Percentiles rank a stretch among this genome's conserved stretches.
Evolutionary conservation across 2,329 filamentous ascomycete species (phyloP).

Genomic region (Fusarium sp.): DNA sequence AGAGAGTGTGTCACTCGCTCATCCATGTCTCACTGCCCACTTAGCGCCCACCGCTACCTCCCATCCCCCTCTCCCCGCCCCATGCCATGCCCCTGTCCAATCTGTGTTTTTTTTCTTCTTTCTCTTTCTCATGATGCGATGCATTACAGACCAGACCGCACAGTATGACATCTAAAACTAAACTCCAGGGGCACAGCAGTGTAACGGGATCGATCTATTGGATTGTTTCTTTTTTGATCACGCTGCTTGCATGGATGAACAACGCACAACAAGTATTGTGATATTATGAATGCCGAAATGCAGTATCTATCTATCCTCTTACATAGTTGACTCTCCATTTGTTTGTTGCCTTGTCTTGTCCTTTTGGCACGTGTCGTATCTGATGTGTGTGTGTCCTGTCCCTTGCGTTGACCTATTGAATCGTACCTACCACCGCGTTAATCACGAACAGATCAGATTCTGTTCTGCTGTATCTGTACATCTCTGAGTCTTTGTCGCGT

Average conservation of each 20-base stretch:
- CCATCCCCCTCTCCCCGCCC: not conserved
- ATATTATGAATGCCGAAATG: not conserved
- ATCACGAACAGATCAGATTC: constrained; percentile 10
- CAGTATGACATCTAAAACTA: not conserved
- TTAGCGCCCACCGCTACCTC: too few relatives aligned
- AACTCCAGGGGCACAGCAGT: constrained; percentile 28
- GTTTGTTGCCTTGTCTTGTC: not conserved
- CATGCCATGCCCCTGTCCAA: constrained; percentile 34
- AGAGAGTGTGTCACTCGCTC: too few relatives aligned
- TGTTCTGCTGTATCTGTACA: not conserved
- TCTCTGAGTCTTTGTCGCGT: not conserved
- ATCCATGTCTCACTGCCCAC: too few relatives aligned
- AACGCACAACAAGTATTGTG: constrained; percentile 12
- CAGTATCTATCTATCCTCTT: not conserved
- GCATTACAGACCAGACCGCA: not conserved
- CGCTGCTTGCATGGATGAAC: constrained; percentile 22
- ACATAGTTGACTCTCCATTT: too few relatives aligned
- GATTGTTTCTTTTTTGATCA: constrained; percentile 34
- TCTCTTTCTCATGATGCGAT: constrained; percentile 3
- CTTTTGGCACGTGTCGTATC: constrained; percentile 27
- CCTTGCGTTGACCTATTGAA: constrained; percentile 18
- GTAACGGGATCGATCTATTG: constrained; percentile 31
- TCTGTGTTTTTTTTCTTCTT: not conserved
- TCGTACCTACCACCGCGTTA: constrained; percentile 12
- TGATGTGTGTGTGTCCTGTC: constrained; percentile 10